phyloP scores from a whole-genome alignment of 1,284 basidiomycete species.

The Malassezia cuniculi region DNA sequence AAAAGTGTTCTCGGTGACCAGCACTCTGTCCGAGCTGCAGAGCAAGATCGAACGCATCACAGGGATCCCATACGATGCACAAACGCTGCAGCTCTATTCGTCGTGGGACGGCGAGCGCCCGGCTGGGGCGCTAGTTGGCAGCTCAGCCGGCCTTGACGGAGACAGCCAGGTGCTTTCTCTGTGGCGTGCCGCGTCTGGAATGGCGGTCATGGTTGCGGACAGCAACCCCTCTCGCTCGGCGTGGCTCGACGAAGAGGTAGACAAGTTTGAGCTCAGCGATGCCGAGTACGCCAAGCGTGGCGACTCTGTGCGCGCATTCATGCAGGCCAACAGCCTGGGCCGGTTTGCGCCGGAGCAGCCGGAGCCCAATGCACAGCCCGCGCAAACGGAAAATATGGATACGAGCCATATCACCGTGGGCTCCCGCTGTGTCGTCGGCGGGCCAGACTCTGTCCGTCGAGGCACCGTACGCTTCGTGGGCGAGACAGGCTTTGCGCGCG shows the following conservation, averaged over 20 bases:
- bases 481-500: slow-evolving; percentile 57
- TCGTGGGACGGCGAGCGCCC: no score
- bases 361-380: no score
- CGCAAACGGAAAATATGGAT: slow-evolving; percentile 49
- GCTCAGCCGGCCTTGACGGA: no score
- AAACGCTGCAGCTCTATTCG: no score
- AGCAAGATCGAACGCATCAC: slow-evolving; percentile 5
- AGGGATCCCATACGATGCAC: slow-evolving; percentile 7
- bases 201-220: no score
- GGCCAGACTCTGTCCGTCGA: slow-evolving; percentile 49
- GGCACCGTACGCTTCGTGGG: slow-evolving; percentile 79
- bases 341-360: slow-evolving; percentile 54
- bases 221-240: no score
- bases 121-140: no score
- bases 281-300: slow-evolving; percentile 12
- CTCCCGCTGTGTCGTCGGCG: slow-evolving; percentile 64
- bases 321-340: slow-evolving; percentile 75
- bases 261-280: slow-evolving; percentile 10
- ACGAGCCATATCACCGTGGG: no score
- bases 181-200: no score
- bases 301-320: slow-evolving; percentile 80
- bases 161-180: no score
- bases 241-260: slow-evolving; percentile 4
- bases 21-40: no score
- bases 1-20: no score